Evolutionary conservation across 1,284 basidiomycete genomes (phyloP).

Genomic region (Ganoderma resinaceum): DNA sequence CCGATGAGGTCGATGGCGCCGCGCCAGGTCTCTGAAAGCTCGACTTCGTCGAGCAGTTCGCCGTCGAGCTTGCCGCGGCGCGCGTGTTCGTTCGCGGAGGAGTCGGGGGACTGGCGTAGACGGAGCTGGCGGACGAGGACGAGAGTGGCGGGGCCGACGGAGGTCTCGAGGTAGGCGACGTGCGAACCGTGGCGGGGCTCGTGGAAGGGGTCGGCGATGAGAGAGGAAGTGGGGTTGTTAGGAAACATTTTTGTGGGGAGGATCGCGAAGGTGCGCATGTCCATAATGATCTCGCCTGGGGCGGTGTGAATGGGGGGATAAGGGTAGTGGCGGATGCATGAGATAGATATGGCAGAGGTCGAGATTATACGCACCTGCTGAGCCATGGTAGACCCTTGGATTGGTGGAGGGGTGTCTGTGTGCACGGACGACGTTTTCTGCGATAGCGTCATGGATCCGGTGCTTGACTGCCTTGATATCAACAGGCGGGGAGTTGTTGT

Average conservation of each 20-base stretch:
- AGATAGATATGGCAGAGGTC: neutral
- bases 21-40: slow-evolving; percentile 30
- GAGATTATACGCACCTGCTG: slow-evolving; percentile 32
- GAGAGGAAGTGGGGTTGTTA: slow-evolving; percentile 21
- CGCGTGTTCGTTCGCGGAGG: slow-evolving; percentile 20
- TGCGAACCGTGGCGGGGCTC: slow-evolving; percentile 30
- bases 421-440: slow-evolving; percentile 31
- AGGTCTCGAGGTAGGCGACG: slow-evolving; percentile 43
- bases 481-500: slow-evolving; percentile 26
- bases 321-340: neutral
- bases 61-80: slow-evolving; percentile 23
- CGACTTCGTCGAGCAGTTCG: slow-evolving; percentile 25
- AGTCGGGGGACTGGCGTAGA: slow-evolving; percentile 26
- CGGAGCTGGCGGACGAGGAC: slow-evolving; percentile 37
- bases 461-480: slow-evolving; percentile 26
- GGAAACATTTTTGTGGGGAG: slow-evolving; percentile 27
- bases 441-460: slow-evolving; percentile 34
- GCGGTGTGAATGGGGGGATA: neutral
- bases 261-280: slow-evolving; percentile 34
- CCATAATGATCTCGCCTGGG: slow-evolving; percentile 38
- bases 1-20: slow-evolving; percentile 32
- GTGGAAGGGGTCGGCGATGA: slow-evolving; percentile 30
- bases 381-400: slow-evolving; percentile 36
- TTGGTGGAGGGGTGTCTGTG: slow-evolving; percentile 35
- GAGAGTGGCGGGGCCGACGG: slow-evolving; percentile 42